Percentiles rank a stretch among this genome's conserved stretches.
Evolutionary conservation across 306 rosid genomes (phyloP).

Genomic region (Erythrophleum fordii): DNA sequence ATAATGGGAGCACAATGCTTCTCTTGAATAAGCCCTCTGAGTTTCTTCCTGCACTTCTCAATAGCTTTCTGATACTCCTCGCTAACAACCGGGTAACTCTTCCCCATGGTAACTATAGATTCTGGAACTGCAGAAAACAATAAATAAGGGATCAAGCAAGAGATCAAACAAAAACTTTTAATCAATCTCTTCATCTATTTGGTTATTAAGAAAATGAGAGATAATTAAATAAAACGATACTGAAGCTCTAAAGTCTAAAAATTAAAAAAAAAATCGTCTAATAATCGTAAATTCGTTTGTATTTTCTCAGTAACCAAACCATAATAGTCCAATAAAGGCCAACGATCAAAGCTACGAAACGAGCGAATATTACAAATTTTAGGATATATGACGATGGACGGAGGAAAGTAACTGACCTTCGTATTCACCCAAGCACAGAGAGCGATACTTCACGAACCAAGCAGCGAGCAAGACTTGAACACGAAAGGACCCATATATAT

Average conservation of each 20-base stretch:
- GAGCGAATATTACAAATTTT: neutral
- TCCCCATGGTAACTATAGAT: conserved; percentile 42
- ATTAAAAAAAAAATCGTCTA: neutral
- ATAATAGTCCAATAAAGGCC: neutral
- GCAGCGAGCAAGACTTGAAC: neutral
- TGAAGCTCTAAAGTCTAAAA: neutral
- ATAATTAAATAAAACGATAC: neutral
- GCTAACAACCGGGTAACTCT: conserved; percentile 58
- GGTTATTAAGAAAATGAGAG: neutral
- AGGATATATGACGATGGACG: neutral
- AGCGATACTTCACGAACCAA: neutral
- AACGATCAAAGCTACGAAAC: neutral
- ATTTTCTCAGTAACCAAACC: neutral
- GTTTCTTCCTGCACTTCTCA: conserved; percentile 64
- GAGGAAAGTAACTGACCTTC: neutral
- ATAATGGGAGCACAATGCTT: conserved; percentile 69
- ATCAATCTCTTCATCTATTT: neutral
- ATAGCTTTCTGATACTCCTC: conserved; percentile 56
- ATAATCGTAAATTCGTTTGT: neutral
- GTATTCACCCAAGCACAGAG: neutral
- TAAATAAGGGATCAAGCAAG: neutral
- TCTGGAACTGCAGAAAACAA: neutral
- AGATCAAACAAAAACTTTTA: neutral
- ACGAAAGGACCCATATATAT: neutral
- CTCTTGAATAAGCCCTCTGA: conserved; percentile 64